These are phyloP conservation scores for Vitis hybrid DNA, from an alignment of 177 flowering plant species.

Conservation along the genomic window DNA sequence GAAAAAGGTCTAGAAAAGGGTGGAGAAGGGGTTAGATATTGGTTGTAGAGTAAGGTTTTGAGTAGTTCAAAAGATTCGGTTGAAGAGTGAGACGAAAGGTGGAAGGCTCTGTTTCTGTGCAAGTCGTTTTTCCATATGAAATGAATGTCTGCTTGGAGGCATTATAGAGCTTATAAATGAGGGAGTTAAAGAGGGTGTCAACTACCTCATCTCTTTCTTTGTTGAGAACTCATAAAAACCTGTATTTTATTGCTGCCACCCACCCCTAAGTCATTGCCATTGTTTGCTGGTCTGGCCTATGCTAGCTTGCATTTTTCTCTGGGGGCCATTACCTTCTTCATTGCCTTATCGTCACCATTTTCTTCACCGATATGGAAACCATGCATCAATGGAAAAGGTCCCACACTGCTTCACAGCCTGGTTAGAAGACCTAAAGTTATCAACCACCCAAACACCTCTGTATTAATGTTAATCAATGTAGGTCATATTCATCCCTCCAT, in stretches of 20 bases:
- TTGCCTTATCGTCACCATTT: background rate
- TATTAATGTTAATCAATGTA: slow-evolving; percentile 16
- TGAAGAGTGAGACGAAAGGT: background rate
- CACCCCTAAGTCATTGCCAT: slow-evolving; percentile 15
- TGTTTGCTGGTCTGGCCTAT: background rate
- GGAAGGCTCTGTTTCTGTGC: background rate
- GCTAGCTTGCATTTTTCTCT: background rate
- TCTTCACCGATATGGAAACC: slow-evolving; percentile 2
- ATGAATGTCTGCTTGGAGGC: slow-evolving; percentile 36
- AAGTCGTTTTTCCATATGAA: slow-evolving; percentile 14
- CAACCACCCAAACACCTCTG: slow-evolving; percentile 6
- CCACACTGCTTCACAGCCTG: slow-evolving; percentile 2
- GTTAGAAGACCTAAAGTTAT: slow-evolving; percentile 10
- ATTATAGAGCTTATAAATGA: slow-evolving; percentile 16
- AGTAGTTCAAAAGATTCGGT: slow-evolving; percentile 27
- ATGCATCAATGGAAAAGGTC: background rate
- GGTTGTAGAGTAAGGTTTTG: background rate
- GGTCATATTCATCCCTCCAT: background rate
- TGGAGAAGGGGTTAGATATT: background rate
- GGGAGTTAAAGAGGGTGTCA: slow-evolving; percentile 21
- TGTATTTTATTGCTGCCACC: slow-evolving; percentile 31
- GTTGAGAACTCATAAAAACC: slow-evolving; percentile 17
- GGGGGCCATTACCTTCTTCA: background rate
- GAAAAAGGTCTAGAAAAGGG: background rate
- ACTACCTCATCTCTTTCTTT: slow-evolving; percentile 24